Base-by-base conservation (phyloP, 306 rosid species). In the Acacia acuminata region DNA sequence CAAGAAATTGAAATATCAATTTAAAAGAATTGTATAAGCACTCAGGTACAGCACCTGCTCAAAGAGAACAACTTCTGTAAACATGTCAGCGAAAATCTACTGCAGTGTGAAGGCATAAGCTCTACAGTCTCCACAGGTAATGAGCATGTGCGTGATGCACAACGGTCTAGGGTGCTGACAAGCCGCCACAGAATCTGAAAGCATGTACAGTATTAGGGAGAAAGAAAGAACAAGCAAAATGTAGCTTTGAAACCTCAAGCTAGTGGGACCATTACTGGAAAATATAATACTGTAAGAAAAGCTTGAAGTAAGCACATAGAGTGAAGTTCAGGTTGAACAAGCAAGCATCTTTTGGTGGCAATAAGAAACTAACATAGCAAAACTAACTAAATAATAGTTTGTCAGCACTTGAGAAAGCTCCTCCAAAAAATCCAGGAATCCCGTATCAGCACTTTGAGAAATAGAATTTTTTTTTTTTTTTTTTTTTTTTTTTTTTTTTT, bases 121-220 rank as follows among this genome's bases (percentile, higher is more conserved):
- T 92, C 98, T 73, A 96, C 99, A 42, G 94, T 92, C 91, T 93
- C 96, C 76, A 96, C 93, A 73, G 99, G 98, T 87, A 96, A 85
- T 27, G 97, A 93, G 84, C 93, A 92, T 25, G 98, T 93, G 50
- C 99, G 98, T 27, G 98, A 90, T 36, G 98, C 98, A 85, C 98
- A 92, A n/a, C 93, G 94, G 79, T 96, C 99, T 97, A 96, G 83
- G 12, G 98, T 96, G 84, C 89, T 88, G 79, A 96, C 87, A 42
- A 96, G 87, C 40, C 91, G 89, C 85, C 84, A 90, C 88, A 96
- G 82, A 83, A 96, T 89, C 99, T 96, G 89, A 80, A 25, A 87
- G 75, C 76, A 75, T 8, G 27, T 36, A 84, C 47, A 42, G 4
- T 74, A 60, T 83, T 78, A 84, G 76, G 3, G 20, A 64, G 42